Evolutionary conservation across 768 basidiomycete species (phyloP).

Genomic region (Leccinum boreale): DNA sequence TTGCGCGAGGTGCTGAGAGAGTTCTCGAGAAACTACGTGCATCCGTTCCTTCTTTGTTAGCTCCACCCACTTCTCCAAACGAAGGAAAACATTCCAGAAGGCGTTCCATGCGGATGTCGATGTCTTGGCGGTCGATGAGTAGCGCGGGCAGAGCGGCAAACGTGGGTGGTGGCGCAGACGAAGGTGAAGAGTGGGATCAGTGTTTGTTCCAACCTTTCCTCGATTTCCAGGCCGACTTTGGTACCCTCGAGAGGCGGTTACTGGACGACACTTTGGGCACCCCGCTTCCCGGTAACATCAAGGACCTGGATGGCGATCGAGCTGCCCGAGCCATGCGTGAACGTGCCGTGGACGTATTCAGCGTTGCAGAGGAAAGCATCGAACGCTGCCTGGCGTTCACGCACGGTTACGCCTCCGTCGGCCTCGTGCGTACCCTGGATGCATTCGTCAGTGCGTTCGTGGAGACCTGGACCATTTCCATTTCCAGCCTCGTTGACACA

Average conservation of each 20-base stretch:
- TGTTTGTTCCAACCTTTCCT: conserved; percentile 93
- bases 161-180: conserved; percentile 13
- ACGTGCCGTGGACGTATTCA: conserved; percentile 69
- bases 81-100: conserved; percentile 40
- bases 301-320: conserved; percentile 34
- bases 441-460: conserved; percentile 69
- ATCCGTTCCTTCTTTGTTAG: conserved; percentile 24
- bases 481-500: conserved; percentile 38
- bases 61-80: conserved; percentile 21
- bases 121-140: conserved; percentile 51
- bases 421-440: conserved; percentile 74
- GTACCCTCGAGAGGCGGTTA: conserved; percentile 67
- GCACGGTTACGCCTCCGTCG: conserved; percentile 80
- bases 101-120: conserved; percentile 62
- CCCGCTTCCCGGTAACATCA: conserved; percentile 34
- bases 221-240: conserved; percentile 86
- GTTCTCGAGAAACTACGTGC: conserved; percentile 70
- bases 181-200: conserved; percentile 73
- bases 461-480: conserved; percentile 53
- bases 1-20: conserved; percentile 68
- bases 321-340: conserved; percentile 70
- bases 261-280: conserved; percentile 58
- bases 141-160: conserved; percentile 16
- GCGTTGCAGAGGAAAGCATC: conserved; percentile 76
- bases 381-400: conserved; percentile 76